Conservation (phyloP, 108 stramenopile genomes). For the Cyclotella atomus region DNA sequence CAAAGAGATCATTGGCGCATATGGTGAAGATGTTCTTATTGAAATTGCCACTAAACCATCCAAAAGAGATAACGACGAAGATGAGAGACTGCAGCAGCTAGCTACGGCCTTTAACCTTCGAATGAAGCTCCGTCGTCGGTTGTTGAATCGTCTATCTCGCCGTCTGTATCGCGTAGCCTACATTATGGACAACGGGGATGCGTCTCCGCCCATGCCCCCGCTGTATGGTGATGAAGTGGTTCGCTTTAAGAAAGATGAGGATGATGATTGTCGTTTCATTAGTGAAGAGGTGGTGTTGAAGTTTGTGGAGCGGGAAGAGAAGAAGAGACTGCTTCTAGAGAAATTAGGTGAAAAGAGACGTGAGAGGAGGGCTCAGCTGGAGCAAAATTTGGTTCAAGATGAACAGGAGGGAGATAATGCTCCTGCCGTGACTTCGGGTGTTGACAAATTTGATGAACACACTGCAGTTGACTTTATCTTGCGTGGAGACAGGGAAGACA, state of each 20-base stretch:
- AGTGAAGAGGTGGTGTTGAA: constrained; percentile 14
- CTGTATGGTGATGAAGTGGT: constrained; percentile 41
- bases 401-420: neutral
- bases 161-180: constrained; percentile 72
- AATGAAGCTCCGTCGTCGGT: constrained; percentile 71
- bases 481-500: constrained; percentile 34
- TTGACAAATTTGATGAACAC: neutral
- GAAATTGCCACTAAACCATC: constrained; percentile 10
- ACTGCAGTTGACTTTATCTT: constrained; percentile 17
- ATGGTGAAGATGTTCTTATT: constrained; percentile 38
- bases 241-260: constrained; percentile 16
- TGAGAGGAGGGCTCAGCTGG: neutral
- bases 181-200: constrained; percentile 59
- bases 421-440: neutral
- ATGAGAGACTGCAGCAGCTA: constrained; percentile 37
- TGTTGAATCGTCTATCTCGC: constrained; percentile 73
- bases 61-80: neutral
- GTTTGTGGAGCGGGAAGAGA: constrained; percentile 20
- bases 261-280: constrained; percentile 9
- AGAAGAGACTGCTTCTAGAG: constrained; percentile 17
- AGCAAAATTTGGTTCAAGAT: neutral
- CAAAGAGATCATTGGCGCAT: constrained; percentile 21
- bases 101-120: constrained; percentile 67
- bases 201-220: constrained; percentile 26
- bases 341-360: neutral